Evolutionary conservation across 345 rosid species (phyloP).

Genomic region (Rubroshorea leprosula): DNA sequence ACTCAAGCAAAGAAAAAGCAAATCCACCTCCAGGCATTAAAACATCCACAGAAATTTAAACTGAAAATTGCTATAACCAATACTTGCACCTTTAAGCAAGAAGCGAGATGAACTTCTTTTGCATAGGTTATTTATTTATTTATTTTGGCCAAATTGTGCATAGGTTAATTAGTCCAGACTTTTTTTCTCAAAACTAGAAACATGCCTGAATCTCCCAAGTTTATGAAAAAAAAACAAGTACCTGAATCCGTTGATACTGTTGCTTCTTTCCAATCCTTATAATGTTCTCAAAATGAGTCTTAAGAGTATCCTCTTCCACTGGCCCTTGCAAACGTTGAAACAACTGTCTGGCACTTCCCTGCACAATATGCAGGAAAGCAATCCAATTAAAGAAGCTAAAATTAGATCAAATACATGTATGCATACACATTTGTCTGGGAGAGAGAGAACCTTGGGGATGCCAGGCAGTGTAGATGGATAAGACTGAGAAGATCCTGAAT

Average conservation of each 20-base stretch:
- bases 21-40: too few relatives aligned
- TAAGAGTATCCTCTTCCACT: constrained; percentile 87
- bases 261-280: constrained; percentile 75
- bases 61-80: too few relatives aligned
- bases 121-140: too few relatives aligned
- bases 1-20: too few relatives aligned
- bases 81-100: too few relatives aligned
- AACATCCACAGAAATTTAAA: too few relatives aligned
- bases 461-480: constrained; percentile 99
- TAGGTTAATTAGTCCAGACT: too few relatives aligned
- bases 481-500: constrained; percentile 95
- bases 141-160: too few relatives aligned
- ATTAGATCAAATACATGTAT: constrained; percentile 11
- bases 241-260: constrained; percentile 64
- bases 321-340: constrained; percentile 97
- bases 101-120: too few relatives aligned
- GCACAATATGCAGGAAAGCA: constrained; percentile 19
- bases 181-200: constrained; percentile 9
- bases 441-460: constrained; percentile 69
- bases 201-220: constrained; percentile 10
- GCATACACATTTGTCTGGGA: too few relatives aligned
- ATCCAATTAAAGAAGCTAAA: constrained; percentile 1
- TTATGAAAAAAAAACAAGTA: constrained; percentile 19
- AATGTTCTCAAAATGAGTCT: constrained; percentile 94
- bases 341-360: constrained; percentile 99